Conservation (phyloP, 2,329 filamentous ascomycete species). For the Sordariomycetes sp. region DNA sequence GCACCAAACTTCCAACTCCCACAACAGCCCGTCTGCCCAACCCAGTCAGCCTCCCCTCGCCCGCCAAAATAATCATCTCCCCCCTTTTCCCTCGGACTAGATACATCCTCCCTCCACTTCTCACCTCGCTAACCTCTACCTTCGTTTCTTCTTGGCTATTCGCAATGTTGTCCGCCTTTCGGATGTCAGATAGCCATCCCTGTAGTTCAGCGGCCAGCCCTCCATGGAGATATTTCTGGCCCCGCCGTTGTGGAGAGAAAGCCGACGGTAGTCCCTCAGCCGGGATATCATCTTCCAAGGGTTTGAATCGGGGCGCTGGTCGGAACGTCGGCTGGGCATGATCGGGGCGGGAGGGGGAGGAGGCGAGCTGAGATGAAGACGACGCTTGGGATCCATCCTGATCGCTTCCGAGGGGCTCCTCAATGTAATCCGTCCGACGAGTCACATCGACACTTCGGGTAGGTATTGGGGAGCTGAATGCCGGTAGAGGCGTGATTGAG, state of each 20-base stretch:
- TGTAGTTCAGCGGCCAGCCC: conserved; percentile 30
- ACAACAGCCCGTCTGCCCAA: conserved; percentile 19
- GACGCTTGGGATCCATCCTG: no score
- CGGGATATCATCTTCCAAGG: conserved; percentile 11
- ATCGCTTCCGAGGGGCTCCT: no score
- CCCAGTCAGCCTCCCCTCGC: conserved; percentile 25
- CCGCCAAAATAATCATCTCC: conserved; percentile 23
- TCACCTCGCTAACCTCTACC: conserved; percentile 19
- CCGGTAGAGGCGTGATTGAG: conserved; percentile 15
- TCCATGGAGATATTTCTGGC: conserved; percentile 22
- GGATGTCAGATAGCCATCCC: conserved; percentile 29
- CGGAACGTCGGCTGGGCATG: conserved; percentile 27
- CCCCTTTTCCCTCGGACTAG: conserved; percentile 14
- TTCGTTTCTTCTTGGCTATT: no score
- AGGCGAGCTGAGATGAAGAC: no score
- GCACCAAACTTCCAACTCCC: conserved; percentile 17
- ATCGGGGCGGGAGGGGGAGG: conserved; percentile 9
- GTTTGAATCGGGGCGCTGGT: conserved; percentile 29
- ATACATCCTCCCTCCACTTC: conserved; percentile 23
- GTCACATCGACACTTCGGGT: conserved; percentile 1
- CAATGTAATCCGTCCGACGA: no score
- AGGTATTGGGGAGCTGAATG: conserved; percentile 6
- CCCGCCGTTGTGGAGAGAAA: conserved; percentile 26
- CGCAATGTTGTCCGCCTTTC: no score
- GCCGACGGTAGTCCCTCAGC: conserved; percentile 13